phyloP scores from a whole-genome alignment of 169 alveolate genomes.

The Eimeria praecox region DNA sequence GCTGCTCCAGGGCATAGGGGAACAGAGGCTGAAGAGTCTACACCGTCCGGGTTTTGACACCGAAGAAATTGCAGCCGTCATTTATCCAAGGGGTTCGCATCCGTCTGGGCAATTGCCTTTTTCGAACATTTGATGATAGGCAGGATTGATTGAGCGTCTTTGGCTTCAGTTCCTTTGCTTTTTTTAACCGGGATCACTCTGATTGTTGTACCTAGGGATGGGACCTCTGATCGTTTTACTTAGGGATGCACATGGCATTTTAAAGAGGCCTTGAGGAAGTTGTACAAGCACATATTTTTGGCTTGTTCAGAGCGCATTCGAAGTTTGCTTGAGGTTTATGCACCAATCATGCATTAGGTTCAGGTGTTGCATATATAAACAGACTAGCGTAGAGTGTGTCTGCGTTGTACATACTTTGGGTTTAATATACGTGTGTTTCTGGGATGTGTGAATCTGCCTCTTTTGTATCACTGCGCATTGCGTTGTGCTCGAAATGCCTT shows the following conservation, averaged over 20 bases:
- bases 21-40: background rate
- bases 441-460: background rate
- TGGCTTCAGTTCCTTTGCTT: background rate
- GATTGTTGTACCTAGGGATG: background rate
- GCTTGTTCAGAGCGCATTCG: background rate
- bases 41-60: slow-evolving; percentile 11
- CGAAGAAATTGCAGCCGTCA: slow-evolving; percentile 41
- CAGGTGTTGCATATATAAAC: background rate
- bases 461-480: background rate
- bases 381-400: background rate
- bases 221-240: background rate
- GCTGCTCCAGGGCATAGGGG: slow-evolving; percentile 25
- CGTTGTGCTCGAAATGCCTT: background rate
- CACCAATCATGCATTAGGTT: background rate
- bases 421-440: background rate
- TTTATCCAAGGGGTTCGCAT: slow-evolving; percentile 42
- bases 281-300: background rate
- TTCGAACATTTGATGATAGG: background rate
- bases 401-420: background rate
- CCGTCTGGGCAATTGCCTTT: background rate
- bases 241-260: background rate
- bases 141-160: background rate
- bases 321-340: background rate
- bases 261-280: background rate
- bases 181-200: background rate